Base-by-base conservation (phyloP, 108 stramenopile genomes). In the Nitzschia sp. region DNA sequence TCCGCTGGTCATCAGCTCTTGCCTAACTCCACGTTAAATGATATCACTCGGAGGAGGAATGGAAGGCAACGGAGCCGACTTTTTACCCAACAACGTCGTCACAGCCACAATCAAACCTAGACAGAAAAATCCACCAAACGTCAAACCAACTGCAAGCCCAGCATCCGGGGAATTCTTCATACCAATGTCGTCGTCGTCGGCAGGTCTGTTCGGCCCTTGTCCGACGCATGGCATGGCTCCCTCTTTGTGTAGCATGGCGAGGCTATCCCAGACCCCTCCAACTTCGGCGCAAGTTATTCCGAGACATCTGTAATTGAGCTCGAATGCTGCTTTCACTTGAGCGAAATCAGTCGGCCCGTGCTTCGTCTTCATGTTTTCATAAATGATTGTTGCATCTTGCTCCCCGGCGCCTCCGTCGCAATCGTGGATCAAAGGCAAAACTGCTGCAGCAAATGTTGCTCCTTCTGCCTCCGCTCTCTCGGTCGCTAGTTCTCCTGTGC, bases 391-490 rank as follows among this genome's bases (percentile, higher is more conserved):
- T n/a, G 89, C 89, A 55, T 78, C 84, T 23, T 51, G 11, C 4
- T 23, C 21, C n/a, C 49, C 49, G 8, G 8, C 11, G 0, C 35
- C 48, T 1, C 54, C 67, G 48, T 72, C 66, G 48, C 78, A 85
- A 1, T 64, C 70, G 49, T 82, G 70, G 23, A 93, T 42, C 26
- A 82, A 59, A 13, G 92, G 89, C 36, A 90, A 66, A 3, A 90
- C 72, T 46, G 87, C 72, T 15, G 85, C 86, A 17, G 86, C 85
- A 59, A 88, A 90, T 31, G 70, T 68, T 17, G 85, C 89, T 48
- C 85, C 87, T 42, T 82, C 78, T 4, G 87, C 85, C n/a, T 72
- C 57, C 25, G 70, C 80, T 64, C 87, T 85, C 61, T 88, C 85
- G 0, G 62, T 78, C 19, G 73, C 74, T 23, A 56, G 62, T 26